These are phyloP conservation scores for Talaromyces wortmannii DNA, from an alignment of 495 filamentous ascomycete genomes.

Conservation along the genomic window DNA sequence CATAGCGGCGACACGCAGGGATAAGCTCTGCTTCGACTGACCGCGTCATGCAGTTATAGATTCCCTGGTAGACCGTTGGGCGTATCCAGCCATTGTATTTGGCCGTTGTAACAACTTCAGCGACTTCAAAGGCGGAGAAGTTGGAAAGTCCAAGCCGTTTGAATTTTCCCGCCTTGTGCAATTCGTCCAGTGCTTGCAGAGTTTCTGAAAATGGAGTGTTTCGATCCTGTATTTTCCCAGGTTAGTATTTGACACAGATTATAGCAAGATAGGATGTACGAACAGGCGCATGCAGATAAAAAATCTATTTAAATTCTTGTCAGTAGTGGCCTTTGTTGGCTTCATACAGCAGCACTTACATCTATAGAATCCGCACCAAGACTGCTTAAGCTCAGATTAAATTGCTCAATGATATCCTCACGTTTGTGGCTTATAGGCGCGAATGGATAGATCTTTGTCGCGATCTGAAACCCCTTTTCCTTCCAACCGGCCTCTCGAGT, in stretches of 20 bases:
- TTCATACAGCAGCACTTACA: not conserved
- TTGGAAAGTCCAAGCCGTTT: constrained; percentile 38
- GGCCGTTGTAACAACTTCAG: constrained; percentile 31
- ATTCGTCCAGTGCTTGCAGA: constrained; percentile 64
- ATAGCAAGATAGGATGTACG: too few species aligned
- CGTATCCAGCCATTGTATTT: constrained; percentile 30
- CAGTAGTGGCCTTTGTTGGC: too few species aligned
- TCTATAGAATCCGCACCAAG: constrained; percentile 73
- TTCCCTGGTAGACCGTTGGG: constrained; percentile 41
- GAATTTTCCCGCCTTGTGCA: constrained; percentile 51
- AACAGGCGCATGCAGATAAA: constrained; percentile 85
- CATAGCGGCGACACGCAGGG: constrained; percentile 73
- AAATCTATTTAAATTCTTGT: constrained; percentile 32
- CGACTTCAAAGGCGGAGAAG: constrained; percentile 34
- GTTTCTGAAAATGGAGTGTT: constrained; percentile 74
- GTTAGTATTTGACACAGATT: too few species aligned
- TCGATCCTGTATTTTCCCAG: constrained; percentile 18
- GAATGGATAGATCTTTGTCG: constrained; percentile 49
- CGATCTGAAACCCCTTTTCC: constrained; percentile 63
- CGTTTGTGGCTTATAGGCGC: constrained; percentile 52
- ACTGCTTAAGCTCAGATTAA: constrained; percentile 62
- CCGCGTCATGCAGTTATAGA: constrained; percentile 48
- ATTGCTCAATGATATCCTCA: constrained; percentile 50
- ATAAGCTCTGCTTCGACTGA: constrained; percentile 77
- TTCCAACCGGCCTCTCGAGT: constrained; percentile 60